Evolutionary conservation across 352 stramenopile genomes (phyloP).

Genomic region (Globisporangium nodosum): DNA sequence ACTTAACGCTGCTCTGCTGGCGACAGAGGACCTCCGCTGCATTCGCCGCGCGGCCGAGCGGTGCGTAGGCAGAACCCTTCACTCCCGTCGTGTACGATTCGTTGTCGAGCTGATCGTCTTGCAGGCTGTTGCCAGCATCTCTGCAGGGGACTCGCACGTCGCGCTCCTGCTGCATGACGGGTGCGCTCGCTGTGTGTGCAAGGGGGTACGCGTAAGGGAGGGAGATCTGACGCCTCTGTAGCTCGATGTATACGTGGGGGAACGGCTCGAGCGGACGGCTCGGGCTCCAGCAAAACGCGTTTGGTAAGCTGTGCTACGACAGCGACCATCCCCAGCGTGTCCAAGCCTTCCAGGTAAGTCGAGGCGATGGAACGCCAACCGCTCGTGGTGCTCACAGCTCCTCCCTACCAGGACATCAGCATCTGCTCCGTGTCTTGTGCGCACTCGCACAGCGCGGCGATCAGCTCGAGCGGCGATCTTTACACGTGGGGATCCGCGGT

Average conservation of each 20-base stretch:
- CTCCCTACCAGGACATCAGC: slow-evolving; percentile 23
- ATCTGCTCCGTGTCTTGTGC: slow-evolving; percentile 58
- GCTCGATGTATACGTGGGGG: slow-evolving; percentile 90
- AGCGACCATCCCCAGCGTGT: slow-evolving; percentile 52
- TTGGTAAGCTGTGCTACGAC: slow-evolving; percentile 58
- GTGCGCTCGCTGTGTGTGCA: slow-evolving; percentile 15
- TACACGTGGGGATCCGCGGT: slow-evolving; percentile 87
- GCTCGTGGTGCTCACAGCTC: background rate
- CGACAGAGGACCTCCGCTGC: slow-evolving; percentile 45
- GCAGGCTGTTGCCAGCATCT: slow-evolving; percentile 60
- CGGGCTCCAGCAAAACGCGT: slow-evolving; percentile 52
- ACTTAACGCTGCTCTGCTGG: background rate
- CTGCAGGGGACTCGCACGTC: slow-evolving; percentile 78
- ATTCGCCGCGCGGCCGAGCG: slow-evolving; percentile 49
- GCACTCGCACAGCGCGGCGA: slow-evolving; percentile 85
- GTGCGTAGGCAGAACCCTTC: slow-evolving; percentile 15
- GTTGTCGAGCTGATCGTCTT: background rate
- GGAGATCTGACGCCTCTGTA: slow-evolving; percentile 4
- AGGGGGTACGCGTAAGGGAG: background rate
- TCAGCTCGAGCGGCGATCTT: slow-evolving; percentile 65
- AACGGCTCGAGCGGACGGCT: slow-evolving; percentile 79
- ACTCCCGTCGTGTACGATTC: no score
- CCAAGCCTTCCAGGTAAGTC: slow-evolving; percentile 38
- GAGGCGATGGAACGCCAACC: slow-evolving; percentile 7
- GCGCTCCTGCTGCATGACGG: slow-evolving; percentile 78